Base-by-base conservation (phyloP, 495 filamentous ascomycete species). In the Parachaetomium inaequale region DNA sequence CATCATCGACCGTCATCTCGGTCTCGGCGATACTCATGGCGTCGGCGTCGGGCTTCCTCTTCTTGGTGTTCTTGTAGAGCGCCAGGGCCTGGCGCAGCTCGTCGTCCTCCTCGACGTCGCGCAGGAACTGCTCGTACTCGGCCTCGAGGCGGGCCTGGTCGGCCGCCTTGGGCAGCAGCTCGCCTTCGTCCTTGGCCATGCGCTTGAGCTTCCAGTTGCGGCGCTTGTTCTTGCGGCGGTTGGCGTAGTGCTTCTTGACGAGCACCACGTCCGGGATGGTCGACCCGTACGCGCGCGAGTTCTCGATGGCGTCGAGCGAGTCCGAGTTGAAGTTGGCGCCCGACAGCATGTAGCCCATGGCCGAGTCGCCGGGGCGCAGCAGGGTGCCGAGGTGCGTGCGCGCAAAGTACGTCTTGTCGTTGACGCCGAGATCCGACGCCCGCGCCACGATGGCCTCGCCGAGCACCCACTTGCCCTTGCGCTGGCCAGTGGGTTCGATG, bases 121-220 rank as follows among this genome's bases (percentile, higher is more conserved):
- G 85, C 77, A 99, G 77, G 85, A 99, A 99, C 85, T 90, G 85
- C 80, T 99, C 95, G 71, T 92, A 98, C 74, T 99, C 94, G 42
- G 84, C 81, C 65, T 98, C 95, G 70, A 92, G 85, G 47, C 85
- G 82, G 56, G 91, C 88, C 64, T 89, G 87, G 71, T 98, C 93
- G 54, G 90, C 78, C 72, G 91, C 89, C 74, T 87, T 85, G 36
- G 85, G 86, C 53, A 88, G 74, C 73, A 95, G 81, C 64, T 92
- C 90, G 49, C 88, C 87, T 69, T 98, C 89, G 53, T 97, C 92
- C 72, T 84, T 86, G 46, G 84, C 84, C 90, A 98, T 95, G 67
- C 93, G 91, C 85, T 89, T 92, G 68, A 98, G 84, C 63, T 88
- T 88, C 94, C 94, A 98, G 76, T 88, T 86, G 43, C 95, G 86